Conservation (phyloP, 257 asterid species). For the Prunella vulgaris region DNA sequence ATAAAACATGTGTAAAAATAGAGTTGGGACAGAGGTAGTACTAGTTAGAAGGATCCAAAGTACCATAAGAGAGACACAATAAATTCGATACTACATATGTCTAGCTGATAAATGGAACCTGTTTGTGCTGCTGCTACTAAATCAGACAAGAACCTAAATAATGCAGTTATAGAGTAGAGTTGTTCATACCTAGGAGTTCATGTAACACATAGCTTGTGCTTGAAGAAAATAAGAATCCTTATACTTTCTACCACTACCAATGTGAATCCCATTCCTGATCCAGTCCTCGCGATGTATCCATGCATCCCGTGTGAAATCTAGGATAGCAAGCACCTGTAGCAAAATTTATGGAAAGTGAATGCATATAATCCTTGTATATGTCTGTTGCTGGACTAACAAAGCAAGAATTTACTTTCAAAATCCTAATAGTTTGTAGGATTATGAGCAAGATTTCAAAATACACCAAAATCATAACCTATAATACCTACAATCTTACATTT, state of each 20-base stretch:
- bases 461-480: too few species aligned
- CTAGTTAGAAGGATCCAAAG: background rate
- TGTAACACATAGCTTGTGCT: slow-evolving; percentile 82
- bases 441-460: too few species aligned
- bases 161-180: background rate
- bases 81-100: background rate
- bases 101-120: background rate
- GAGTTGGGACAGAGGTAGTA: too few species aligned
- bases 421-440: too few species aligned
- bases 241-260: slow-evolving; percentile 81
- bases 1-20: too few species aligned
- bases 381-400: too few species aligned
- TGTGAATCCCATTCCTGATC: slow-evolving; percentile 70
- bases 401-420: too few species aligned
- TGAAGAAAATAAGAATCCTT: slow-evolving; percentile 89
- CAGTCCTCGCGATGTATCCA: slow-evolving; percentile 96
- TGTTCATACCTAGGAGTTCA: slow-evolving; percentile 47
- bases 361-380: background rate
- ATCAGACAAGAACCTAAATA: background rate
- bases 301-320: slow-evolving; percentile 80
- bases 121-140: background rate
- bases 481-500: too few species aligned
- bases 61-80: background rate
- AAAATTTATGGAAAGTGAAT: slow-evolving; percentile 6
- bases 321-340: slow-evolving; percentile 76